Conservation (phyloP, 2,329 filamentous ascomycete species). For the Penicillium sp. region DNA sequence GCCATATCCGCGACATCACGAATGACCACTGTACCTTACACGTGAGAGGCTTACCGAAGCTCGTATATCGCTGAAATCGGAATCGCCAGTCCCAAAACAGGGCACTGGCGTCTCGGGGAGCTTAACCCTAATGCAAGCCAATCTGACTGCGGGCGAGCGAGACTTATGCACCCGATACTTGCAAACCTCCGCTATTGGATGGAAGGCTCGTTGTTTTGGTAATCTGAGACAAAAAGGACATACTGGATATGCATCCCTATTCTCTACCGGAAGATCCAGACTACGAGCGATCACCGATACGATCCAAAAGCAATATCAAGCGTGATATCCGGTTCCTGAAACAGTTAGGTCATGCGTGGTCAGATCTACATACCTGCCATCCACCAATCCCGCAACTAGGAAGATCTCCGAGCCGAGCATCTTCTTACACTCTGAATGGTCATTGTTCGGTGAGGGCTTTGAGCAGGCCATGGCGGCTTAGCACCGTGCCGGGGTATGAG, state of each 20-base stretch:
- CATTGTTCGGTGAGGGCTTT: background rate
- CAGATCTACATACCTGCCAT: background rate
- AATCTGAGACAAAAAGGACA: background rate
- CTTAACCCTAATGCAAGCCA: constrained; percentile 3
- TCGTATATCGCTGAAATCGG: constrained; percentile 1
- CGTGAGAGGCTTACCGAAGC: background rate
- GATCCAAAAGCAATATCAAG: background rate
- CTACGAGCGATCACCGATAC: background rate
- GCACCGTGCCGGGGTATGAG: background rate
- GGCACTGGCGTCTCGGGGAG: background rate
- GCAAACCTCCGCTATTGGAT: background rate
- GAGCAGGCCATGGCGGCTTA: background rate
- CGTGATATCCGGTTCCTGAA: background rate
- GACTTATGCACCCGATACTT: background rate
- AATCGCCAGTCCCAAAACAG: background rate
- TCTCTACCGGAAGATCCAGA: background rate
- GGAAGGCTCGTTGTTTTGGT: background rate
- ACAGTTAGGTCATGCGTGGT: background rate
- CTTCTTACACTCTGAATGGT: background rate
- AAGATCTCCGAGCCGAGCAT: background rate
- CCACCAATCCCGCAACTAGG: background rate
- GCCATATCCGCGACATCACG: background rate
- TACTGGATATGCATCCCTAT: background rate
- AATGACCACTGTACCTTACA: background rate
- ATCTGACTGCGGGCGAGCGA: background rate